Base-by-base conservation (phyloP, 2,329 filamentous ascomycete genomes). In the Monilinia vaccinii-corymbosi region DNA sequence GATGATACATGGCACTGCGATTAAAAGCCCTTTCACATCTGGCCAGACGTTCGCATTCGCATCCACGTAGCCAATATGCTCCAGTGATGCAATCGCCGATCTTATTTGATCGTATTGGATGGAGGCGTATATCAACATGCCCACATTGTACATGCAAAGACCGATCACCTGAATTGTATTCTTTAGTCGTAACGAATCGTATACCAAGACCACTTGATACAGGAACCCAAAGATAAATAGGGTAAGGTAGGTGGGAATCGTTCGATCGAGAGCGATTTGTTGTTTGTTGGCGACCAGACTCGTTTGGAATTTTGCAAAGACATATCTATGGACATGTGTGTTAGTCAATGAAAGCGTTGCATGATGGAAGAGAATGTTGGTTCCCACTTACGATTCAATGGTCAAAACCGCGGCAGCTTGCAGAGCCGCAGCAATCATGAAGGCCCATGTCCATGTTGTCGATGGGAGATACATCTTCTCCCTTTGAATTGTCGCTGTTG, bases 121-220 rank as follows among this genome's bases (percentile, higher is more conserved):
- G 36, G 89, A 86, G 4, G 93, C 91, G 72, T 99, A 99, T 64
- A 97, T 85, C 70, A 97, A 81, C 67, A 99, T 84, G 45, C 91
- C 93, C 36, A 94, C 75, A 74, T 99, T 97, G 76, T 94, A 94
- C 61, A 95, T 77, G 75, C 93, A 96, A 34, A 99, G 81, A 48
- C 94, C 94, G 68, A 99, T 97, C 72, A 97, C 82, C 74, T 99
- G 94, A 79, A 99, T 99, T 13, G 94, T 99, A 76, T 99, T 99
- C 75, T 97, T 97, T 71, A 93, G 80, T 64, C 91, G 86, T 61
- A 99, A 79, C 18, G 93, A 94, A 77, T 99, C 94, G 81, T 91
- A 97, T 14, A 94, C 89, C 57, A 99, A 79, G 32, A 95, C 77
- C 36, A 97, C 77, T 71, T 96, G 86, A 76, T 97, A 99, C 61